Evolutionary conservation across 78 protist species (phyloP).

Genomic region (Speleostelium caveatum): DNA sequence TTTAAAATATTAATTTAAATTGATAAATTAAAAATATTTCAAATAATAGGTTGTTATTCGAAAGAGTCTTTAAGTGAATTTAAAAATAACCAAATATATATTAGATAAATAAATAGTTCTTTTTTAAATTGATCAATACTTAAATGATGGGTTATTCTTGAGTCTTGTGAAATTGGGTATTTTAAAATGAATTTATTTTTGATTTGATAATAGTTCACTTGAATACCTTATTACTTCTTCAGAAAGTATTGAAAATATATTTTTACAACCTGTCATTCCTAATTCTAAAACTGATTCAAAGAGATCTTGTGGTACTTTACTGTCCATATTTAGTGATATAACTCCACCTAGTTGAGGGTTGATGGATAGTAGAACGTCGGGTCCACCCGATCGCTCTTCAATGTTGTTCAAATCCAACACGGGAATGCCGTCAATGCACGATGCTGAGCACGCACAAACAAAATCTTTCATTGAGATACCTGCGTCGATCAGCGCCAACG

Average conservation of each 20-base stretch:
- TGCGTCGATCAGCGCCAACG: constrained; percentile 96
- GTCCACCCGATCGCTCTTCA: constrained; percentile 88
- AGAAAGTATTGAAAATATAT: constrained; percentile 52
- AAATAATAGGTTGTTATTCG: too few species aligned
- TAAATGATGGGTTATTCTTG: too few species aligned
- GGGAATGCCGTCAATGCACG: constrained; percentile 80
- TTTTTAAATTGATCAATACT: too few species aligned
- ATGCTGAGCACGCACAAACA: constrained; percentile 80
- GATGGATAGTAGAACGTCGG: constrained; percentile 82
- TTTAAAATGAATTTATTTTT: too few species aligned
- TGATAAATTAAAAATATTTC: too few species aligned
- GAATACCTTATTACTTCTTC: constrained; percentile 57
- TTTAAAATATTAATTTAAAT: too few species aligned
- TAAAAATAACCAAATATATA: too few species aligned
- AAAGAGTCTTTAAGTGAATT: too few species aligned
- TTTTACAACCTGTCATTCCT: constrained; percentile 70
- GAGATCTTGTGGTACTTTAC: constrained; percentile 79
- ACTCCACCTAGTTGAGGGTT: constrained; percentile 79
- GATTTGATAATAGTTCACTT: constrained; percentile 10
- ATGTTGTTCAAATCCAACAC: constrained; percentile 83
- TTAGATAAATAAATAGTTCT: too few species aligned
- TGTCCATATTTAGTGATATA: constrained; percentile 75
- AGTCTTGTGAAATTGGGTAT: too few species aligned
- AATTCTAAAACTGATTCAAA: constrained; percentile 80
- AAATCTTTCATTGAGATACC: constrained; percentile 94